These are phyloP conservation scores for Fallopia convolvulus DNA, from an alignment of 148 eudicot species.

Conservation along the genomic window DNA sequence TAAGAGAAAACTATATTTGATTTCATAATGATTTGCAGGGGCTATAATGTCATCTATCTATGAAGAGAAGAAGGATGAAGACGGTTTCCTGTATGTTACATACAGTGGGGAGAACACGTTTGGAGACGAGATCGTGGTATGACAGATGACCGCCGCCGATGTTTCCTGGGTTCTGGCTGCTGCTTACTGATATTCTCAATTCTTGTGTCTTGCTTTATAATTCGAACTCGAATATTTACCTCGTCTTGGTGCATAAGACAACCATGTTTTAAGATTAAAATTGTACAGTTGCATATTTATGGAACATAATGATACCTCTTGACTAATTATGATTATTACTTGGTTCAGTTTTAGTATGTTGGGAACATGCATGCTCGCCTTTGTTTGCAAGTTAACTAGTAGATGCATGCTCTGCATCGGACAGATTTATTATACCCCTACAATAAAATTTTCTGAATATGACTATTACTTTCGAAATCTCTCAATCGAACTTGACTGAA, in stretches of 20 bases:
- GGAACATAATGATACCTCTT: neutral
- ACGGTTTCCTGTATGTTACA: slow-evolving; percentile 34
- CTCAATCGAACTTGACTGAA: no score
- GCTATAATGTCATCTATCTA: slow-evolving; percentile 33
- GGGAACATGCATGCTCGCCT: neutral
- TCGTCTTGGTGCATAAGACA: neutral
- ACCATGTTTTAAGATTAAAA: neutral
- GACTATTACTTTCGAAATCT: no score
- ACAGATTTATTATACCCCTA: no score
- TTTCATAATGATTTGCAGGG: slow-evolving; percentile 16
- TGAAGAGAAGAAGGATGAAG: slow-evolving; percentile 36
- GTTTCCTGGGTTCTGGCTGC: slow-evolving; percentile 6
- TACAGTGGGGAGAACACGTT: slow-evolving; percentile 43
- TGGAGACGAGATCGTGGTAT: slow-evolving; percentile 13
- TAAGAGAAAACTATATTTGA: neutral
- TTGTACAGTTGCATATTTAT: slow-evolving; percentile 6
- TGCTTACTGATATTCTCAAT: slow-evolving; percentile 5
- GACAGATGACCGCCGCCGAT: neutral
- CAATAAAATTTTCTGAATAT: no score
- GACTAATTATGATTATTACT: neutral
- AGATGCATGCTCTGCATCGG: no score
- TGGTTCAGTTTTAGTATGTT: neutral
- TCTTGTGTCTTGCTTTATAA: neutral
- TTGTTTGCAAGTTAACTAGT: neutral
- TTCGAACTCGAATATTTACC: neutral